A percentile compares a stretch with the other conserved stretches of the same genome.
These are phyloP conservation scores for Aspergillus latus DNA, from an alignment of 2,329 filamentous ascomycete genomes.

Conservation along the genomic window DNA sequence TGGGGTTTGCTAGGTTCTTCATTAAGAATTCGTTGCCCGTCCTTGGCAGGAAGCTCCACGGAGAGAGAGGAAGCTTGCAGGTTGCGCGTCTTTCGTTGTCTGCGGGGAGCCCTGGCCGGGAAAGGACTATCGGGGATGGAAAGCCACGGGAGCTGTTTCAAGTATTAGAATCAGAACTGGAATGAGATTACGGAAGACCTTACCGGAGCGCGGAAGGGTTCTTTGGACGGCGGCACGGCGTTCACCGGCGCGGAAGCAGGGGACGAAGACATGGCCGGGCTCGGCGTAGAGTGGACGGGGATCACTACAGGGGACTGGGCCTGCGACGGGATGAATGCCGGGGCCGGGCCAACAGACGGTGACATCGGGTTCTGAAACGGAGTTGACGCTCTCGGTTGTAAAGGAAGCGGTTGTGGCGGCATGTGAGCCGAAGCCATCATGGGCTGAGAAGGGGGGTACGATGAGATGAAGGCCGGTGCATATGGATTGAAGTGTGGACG, in stretches of 20 bases:
- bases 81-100: conserved; percentile 44
- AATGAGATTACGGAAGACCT: conserved; percentile 20
- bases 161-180: not conserved
- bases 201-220: conserved; percentile 53
- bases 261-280: conserved; percentile 39
- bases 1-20: conserved; percentile 22
- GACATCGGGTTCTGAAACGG: conserved; percentile 40
- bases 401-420: conserved; percentile 35
- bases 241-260: conserved; percentile 28
- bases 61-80: conserved; percentile 35
- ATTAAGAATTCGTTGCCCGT: conserved; percentile 28
- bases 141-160: conserved; percentile 57
- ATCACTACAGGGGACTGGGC: conserved; percentile 27
- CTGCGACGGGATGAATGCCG: conserved; percentile 31
- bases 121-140: conserved; percentile 57
- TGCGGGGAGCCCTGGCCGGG: conserved; percentile 51
- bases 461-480: conserved; percentile 45
- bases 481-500: conserved; percentile 44
- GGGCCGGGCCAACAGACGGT: conserved; percentile 30
- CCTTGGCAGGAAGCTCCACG: conserved; percentile 55
- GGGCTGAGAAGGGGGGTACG: conserved; percentile 44
- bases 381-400: conserved; percentile 40
- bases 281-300: conserved; percentile 24
- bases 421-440: conserved; percentile 40
- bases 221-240: conserved; percentile 28